Evolutionary conservation across 2,329 filamentous ascomycete species (phyloP), one percentile per base, ranked within the genome.

Genomic region (Stemphylium vesicarium): DNA sequence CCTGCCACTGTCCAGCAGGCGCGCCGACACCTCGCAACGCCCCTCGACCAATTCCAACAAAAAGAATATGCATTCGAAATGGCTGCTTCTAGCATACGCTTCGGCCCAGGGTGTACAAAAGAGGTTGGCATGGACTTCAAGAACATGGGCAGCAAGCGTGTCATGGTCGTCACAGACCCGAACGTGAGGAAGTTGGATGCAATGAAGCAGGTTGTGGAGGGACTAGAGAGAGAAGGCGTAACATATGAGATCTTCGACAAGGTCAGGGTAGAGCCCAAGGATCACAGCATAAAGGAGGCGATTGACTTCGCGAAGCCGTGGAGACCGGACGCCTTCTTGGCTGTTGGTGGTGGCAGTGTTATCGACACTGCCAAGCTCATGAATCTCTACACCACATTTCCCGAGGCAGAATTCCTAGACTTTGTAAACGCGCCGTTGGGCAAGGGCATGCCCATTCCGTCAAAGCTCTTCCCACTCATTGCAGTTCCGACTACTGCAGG

Each of bases 51-150:
- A 8, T 83, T 85, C 2, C 84, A 87, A 61, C 85, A 92, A 70
- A 96, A 96, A 75, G 95, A 99, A 75, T 99, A 99, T 79, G 95
- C 95, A 12, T 99, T 99, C 73, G 95, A 99, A 76, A 96, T 99
- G 94, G 95, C 95, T 0, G 92, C 95, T 1, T 96, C 91, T 1
- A 91, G 89, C 24, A 97, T 99, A 70, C 87, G 95, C 11, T 99
- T 98, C 68, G 95, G 95, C 0, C 91, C 92, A 0, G 95, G 95
- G 5, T 90, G 89, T 52, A 99, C 95, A 20, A 91, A 92, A 76
- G 95, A 99, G 77, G 92, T 99, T 16, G 95, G 95, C 62, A 98
- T 98, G 95, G 95, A 99, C 77, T 88, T 98, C 65, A 89, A 87
- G 78, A 98, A 99, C 73, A 84, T 99, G 82, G 90, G 90, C 12